Base-by-base conservation (phyloP, 768 basidiomycete species). In the Trametes gibbosa region DNA sequence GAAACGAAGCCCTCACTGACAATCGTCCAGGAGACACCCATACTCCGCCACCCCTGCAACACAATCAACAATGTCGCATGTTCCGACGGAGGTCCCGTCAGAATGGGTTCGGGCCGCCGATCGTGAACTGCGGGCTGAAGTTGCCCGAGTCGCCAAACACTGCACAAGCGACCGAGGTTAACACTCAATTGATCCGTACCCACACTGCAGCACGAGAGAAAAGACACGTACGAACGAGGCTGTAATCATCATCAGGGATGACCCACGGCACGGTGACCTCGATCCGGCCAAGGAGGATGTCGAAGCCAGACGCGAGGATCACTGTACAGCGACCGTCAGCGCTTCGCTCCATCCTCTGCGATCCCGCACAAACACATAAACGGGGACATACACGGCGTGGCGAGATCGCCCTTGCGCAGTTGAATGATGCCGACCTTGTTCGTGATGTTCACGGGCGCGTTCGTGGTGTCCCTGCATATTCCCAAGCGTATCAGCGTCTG, bases 91-190 rank as follows among this genome's bases (percentile, higher is more conserved):
- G 29, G 29, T 32, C 4, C 4, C 10, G 29, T 56, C 47, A 56
- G 55, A 56, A 41, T 2, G 32, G 6, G 24, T 8, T 21, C 1
- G 45, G 46, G 5, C 57, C 52, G 9, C 56, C 50, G 59, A 79
- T 72, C 23, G 66, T 69, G 69, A 79, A 79, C 27, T 58, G 53
- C 1, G 72, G 70, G 62, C 77, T 79, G 53, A 66, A 66, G 65
- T 80, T 75, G 32, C 77, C 78, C 37, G 80, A 80, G 63, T 80
- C 78, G 21, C 80, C 79, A 54, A 79, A 78, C 42, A 80, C 80
- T 79, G 46, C 12, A 4, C n/a, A 12, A n/a, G 21, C 2, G 7
- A 29, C 35, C 25, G 42, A 29, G 17, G 2, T 7, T 35, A 2
- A 0, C 29, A 13, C 25, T n/a, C 25, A 40, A 51, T n/a, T 43